These are phyloP conservation scores for Calonectria crousiana DNA, from an alignment of 2,329 filamentous ascomycete species.

Conservation along the genomic window DNA sequence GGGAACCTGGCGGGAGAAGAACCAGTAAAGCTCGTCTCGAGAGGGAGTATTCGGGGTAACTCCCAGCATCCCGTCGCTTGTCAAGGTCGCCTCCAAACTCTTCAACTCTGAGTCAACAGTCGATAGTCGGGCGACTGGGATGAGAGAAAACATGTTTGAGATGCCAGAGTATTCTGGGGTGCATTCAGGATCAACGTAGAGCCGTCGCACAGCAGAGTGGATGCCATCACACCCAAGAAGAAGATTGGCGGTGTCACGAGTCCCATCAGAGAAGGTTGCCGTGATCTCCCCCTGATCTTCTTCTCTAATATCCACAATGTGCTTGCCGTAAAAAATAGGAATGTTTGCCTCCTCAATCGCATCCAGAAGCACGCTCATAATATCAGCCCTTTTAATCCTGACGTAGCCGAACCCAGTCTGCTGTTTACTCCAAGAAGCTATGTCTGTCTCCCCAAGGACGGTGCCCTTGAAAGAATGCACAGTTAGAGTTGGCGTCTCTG, in stretches of 20 bases:
- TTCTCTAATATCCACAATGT: not conserved
- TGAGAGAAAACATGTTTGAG: not conserved
- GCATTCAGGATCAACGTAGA: not conserved
- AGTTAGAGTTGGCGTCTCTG: not conserved
- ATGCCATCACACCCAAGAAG: not conserved
- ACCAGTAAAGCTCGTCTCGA: not conserved
- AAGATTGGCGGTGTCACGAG: not conserved
- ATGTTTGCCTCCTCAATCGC: not conserved
- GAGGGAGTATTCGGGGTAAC: not conserved
- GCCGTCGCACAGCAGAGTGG: not conserved
- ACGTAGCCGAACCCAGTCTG: not conserved
- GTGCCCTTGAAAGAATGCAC: not conserved
- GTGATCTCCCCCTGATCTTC: not conserved
- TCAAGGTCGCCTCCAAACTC: not conserved
- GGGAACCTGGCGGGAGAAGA: not conserved
- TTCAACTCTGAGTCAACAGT: not conserved
- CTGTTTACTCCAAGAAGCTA: not conserved
- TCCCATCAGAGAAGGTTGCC: not conserved
- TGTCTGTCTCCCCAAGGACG: not conserved
- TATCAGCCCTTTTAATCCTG: not conserved
- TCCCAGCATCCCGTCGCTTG: not conserved
- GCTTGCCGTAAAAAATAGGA: not conserved
- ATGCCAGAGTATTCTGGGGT: not conserved
- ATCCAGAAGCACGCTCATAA: not conserved
- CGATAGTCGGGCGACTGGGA: not conserved